Evolutionary conservation across 164 flowering plant genomes (phyloP), one percentile per base, ranked within the genome.

Genomic region (Sextonia rubra): DNA sequence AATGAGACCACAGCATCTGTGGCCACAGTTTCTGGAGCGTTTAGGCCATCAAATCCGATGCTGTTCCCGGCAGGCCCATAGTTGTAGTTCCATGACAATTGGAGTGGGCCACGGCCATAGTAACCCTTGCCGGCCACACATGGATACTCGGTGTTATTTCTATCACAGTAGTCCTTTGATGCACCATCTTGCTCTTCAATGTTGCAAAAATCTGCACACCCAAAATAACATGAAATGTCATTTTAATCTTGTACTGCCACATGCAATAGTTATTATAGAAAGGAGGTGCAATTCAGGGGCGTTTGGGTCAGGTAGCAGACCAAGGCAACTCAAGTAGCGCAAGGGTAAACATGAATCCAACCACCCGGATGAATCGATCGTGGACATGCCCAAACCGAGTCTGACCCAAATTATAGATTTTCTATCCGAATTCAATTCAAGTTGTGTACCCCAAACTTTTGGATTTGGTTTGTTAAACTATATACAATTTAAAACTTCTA

Each of bases 51-150:
- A 60, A 85, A 81, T 15, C 80, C 83, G 23, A 80, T 79, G 72
- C 79, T 76, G 9, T 69, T 68, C 9, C 86, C 86, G 0, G 84
- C 84, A 7, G 71, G 29, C 2, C 83, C 81, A 56, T 83, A 83
- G 71, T 83, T 83, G 75, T 49, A 83, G 47, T 81, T 83, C 83
- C 83, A 83, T 2, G 86, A 47, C 27, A 83, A 61, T 60, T 83
- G 85, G 15, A 83, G n/a, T 1, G 85, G 83, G 15, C 83, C 81
- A 1, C 83, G 81, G 24, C 85, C 82, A 37, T 61, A 78, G 75
- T 83, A 83, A 17, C 52, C 30, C 74, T 76, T 78, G 27, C 71
- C 74, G 2, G 83, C 52, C 47, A 30, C 72, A 56, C 85, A 83
- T 71, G 83, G 83, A 29, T 77, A 74, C 69, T 71, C 68, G 8